Evolutionary conservation across 345 rosid species (phyloP).

Genomic region (Moringa oleifera): DNA sequence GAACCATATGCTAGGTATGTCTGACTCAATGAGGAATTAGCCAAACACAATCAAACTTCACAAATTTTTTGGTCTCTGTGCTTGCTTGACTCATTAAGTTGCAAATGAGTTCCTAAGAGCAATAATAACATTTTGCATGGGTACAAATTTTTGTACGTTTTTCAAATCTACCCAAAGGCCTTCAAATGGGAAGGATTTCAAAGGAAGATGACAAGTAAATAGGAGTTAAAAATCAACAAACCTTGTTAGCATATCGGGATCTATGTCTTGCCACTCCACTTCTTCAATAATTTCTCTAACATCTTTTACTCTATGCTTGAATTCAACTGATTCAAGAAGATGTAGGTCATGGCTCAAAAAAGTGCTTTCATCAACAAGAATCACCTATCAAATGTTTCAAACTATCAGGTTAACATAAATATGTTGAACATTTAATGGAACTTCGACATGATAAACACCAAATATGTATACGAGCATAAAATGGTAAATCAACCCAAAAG

Average conservation of each 20-base stretch:
- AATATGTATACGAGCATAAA: neutral
- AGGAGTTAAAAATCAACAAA: constrained; percentile 22
- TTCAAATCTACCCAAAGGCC: neutral
- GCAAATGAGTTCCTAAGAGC: too few relatives aligned
- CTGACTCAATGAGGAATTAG: too few relatives aligned
- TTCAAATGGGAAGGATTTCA: neutral
- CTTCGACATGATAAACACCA: neutral
- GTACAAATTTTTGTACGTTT: neutral
- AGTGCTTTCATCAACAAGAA: constrained; percentile 48
- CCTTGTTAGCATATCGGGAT: constrained; percentile 93
- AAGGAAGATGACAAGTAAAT: neutral
- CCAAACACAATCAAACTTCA: too few relatives aligned
- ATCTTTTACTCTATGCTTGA: constrained; percentile 72
- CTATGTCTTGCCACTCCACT: constrained; percentile 72
- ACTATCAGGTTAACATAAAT: constrained; percentile 1
- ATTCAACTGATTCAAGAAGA: constrained; percentile 89
- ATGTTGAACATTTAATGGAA: constrained; percentile 8
- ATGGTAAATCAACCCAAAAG: neutral
- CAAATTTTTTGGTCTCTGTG: too few relatives aligned
- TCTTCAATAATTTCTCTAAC: constrained; percentile 72
- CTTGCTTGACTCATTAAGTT: too few relatives aligned
- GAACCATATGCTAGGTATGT: too few relatives aligned
- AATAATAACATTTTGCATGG: neutral
- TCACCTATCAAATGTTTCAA: constrained; percentile 41
- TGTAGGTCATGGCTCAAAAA: constrained; percentile 77